Percentiles rank a stretch among this genome's conserved stretches.
These are phyloP conservation scores for Huntiella decipiens DNA, from an alignment of 2,329 filamentous ascomycete species.

Conservation along the genomic window DNA sequence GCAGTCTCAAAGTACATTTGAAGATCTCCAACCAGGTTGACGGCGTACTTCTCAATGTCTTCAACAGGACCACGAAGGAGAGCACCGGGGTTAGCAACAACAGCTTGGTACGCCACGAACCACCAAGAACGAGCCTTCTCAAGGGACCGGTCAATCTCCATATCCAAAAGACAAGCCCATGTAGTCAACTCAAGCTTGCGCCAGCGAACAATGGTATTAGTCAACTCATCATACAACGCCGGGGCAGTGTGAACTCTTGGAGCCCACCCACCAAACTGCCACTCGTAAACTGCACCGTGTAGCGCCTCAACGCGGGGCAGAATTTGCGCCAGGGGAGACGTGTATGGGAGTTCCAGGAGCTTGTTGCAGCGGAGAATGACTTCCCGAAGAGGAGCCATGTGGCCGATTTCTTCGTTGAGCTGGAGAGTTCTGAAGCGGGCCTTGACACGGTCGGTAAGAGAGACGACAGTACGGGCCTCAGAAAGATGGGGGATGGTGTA, in stretches of 20 bases:
- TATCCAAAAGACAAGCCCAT: conserved; percentile 75
- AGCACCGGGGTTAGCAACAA: conserved; percentile 56
- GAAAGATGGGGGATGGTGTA: conserved; percentile 63
- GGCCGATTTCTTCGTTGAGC: conserved; percentile 42
- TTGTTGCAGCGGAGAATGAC: conserved; percentile 58
- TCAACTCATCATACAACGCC: conserved; percentile 56
- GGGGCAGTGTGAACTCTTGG: conserved; percentile 58
- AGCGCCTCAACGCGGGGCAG: conserved; percentile 77
- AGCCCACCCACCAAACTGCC: conserved; percentile 74
- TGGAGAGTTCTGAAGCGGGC: conserved; percentile 55
- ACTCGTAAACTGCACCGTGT: conserved; percentile 71
- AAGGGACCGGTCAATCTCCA: conserved; percentile 57
- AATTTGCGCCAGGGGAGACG: conserved; percentile 70
- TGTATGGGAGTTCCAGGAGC: conserved; percentile 55
- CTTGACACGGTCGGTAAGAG: conserved; percentile 49
- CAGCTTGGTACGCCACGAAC: conserved; percentile 85
- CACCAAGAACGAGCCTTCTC: conserved; percentile 80
- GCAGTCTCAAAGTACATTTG: conserved; percentile 63
- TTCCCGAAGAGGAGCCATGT: conserved; percentile 61
- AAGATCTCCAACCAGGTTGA: conserved; percentile 54
- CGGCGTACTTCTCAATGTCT: conserved; percentile 39
- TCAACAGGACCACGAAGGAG: conserved; percentile 40
- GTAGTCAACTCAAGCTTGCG: conserved; percentile 77
- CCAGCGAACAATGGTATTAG: conserved; percentile 70
- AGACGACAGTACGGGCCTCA: conserved; percentile 57